Conservation (phyloP, 306 rosid genomes). For the Vigna hirtella region DNA sequence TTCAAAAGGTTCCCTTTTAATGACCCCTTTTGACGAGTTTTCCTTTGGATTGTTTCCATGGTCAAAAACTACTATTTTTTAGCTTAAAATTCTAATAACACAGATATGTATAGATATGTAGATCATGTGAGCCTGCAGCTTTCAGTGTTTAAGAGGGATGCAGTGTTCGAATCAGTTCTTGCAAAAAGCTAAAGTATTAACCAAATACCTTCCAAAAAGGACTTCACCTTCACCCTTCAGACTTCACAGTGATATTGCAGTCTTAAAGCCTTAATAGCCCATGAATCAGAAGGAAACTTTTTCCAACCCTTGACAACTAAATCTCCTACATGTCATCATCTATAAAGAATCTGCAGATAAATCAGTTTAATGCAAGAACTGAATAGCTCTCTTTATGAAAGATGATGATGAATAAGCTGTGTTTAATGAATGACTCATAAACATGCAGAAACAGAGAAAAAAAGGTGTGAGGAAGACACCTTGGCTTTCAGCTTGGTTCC, state of each 20-base stretch:
- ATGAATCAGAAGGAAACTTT: not conserved
- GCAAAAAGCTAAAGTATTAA: constrained; percentile 19
- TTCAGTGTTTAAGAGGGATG: constrained; percentile 1
- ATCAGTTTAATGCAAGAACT: constrained; percentile 4
- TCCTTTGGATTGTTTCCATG: constrained; percentile 1
- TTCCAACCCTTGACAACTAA: constrained; percentile 12
- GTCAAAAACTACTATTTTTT: not conserved
- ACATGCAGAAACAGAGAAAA: constrained; percentile 35
- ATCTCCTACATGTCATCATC: constrained; percentile 42
- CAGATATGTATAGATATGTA: not conserved
- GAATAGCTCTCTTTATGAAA: not conserved
- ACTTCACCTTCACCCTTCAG: not conserved
- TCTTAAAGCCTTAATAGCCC: constrained; percentile 28
- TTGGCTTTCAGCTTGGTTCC: constrained; percentile 35
- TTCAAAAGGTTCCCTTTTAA: constrained; percentile 18
- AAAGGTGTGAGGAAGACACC: constrained; percentile 18
- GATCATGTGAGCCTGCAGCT: constrained; percentile 24
- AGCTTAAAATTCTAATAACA: not conserved
- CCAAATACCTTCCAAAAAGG: constrained; percentile 44
- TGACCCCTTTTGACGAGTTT: constrained; percentile 11
- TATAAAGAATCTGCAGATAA: constrained; percentile 20
- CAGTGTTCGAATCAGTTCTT: constrained; percentile 9
- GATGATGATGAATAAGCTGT: no score
- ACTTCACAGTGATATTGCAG: constrained; percentile 31
- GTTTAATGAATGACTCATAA: not conserved